Evolutionary conservation across 2,329 filamentous ascomycete genomes (phyloP), one percentile per base, ranked within the genome.

Genomic region (Cordyceps farinosa): DNA sequence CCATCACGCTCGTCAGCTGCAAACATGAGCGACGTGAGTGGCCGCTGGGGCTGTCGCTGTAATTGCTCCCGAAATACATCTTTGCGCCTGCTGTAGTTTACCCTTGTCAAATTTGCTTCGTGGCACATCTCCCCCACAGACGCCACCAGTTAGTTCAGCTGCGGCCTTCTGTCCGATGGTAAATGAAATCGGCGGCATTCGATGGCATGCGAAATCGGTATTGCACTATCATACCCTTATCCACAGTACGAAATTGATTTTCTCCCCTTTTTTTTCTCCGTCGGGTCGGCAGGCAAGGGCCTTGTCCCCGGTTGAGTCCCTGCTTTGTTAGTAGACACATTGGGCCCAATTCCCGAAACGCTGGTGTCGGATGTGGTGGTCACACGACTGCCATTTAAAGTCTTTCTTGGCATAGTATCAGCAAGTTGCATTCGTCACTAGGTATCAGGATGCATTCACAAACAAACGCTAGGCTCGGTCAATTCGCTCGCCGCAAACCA

Each of bases 1-100:
- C 34, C 22, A 40, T 48, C 44, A 50, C 27, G 11, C 38, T 22
- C 27, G 58, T 61, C 58, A 61, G 58, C 58, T 61, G 22, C 38
- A 45, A 22, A 54, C 47, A 15, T 13, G 13, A 13, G 30, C 38
- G n/a, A 22, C 50, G 30, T 54, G 58, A 61, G 29, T 61, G 48
- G 58, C 58, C 44, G 48, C 11, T 10, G 1, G n/a, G 27, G 5
- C 17, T n/a, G 3, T 51, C 22, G 34, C 57, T 48, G 29, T 22
- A 57, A 32, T 45, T 32, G 29, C 22, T 15, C 15, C 55, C 55
- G 15, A 44, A 42, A 3, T 44, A 44, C 36, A 27, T 6, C 5
- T 13, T 42, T 32, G 8, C 27, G 27, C 22, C 22, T 22, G 11
- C 48, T 51, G 15, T 5, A 40, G 34, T 22, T 34, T 13, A 27